These are phyloP conservation scores for Cytospora schulzeri DNA, from an alignment of 2,329 filamentous ascomycete species.

Conservation along the genomic window DNA sequence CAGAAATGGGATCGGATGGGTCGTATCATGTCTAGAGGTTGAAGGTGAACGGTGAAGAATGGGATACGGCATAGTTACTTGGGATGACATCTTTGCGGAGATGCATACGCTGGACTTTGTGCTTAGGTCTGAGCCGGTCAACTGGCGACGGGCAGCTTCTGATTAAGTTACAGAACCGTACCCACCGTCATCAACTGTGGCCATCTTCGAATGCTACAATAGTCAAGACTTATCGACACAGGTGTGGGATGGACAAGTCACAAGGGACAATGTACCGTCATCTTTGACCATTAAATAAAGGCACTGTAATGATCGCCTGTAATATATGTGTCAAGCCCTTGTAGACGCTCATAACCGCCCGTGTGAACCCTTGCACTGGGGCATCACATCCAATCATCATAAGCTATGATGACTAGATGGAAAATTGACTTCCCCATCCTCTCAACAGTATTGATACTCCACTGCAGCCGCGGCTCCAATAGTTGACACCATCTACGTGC, in stretches of 20 bases:
- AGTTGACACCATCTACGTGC: not conserved
- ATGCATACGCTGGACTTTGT: not conserved
- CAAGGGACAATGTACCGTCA: not conserved
- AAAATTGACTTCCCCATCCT: not conserved
- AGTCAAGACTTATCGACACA: not conserved
- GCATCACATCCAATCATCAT: not conserved
- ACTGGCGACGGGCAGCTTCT: not conserved
- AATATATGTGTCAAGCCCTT: not conserved
- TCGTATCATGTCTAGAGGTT: constrained; percentile 66
- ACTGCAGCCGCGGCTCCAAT: not conserved
- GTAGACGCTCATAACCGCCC: not conserved
- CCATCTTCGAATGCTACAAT: not conserved
- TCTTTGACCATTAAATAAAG: not conserved
- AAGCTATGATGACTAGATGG: not conserved
- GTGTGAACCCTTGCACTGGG: not conserved
- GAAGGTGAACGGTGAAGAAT: constrained; percentile 63
- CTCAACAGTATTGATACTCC: not conserved
- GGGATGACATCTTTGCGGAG: not conserved
- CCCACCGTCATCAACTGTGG: not conserved
- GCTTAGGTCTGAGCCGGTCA: not conserved
- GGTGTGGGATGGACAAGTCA: not conserved
- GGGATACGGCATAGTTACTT: constrained; percentile 63
- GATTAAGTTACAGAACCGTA: not conserved
- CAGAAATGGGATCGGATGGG: constrained; percentile 42
- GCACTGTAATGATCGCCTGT: not conserved